phyloP scores from a whole-genome alignment of 2,329 filamentous ascomycete species.

The Bipolaris gigantea region DNA sequence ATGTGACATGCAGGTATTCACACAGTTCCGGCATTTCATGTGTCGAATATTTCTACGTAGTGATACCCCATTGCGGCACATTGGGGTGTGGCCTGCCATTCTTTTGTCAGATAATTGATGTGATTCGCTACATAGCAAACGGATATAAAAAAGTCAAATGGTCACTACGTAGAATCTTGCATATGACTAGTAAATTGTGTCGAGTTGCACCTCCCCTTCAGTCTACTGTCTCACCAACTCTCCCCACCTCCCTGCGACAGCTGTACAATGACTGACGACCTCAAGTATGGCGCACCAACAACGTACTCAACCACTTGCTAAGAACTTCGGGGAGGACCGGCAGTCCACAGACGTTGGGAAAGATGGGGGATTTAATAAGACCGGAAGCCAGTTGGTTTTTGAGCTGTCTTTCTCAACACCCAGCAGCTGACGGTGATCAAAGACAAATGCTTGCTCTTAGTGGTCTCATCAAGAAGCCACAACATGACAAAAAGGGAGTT shows the following conservation, averaged over 20 bases:
- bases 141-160: too few species aligned
- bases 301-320: slow-evolving; percentile 4
- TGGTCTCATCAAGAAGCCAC: slow-evolving; percentile 23
- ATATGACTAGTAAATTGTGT: neutral
- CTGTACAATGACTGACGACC: neutral
- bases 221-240: neutral
- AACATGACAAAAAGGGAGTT: slow-evolving; percentile 25
- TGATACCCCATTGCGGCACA: too few species aligned
- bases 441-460: slow-evolving; percentile 28
- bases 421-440: slow-evolving; percentile 1
- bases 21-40: too few species aligned
- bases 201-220: neutral
- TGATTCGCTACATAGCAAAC: too few species aligned
- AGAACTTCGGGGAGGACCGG: neutral
- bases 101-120: too few species aligned
- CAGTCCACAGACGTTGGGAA: slow-evolving; percentile 8
- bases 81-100: too few species aligned
- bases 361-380: slow-evolving; percentile 9
- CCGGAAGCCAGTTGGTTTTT: slow-evolving; percentile 32
- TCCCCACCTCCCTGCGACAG: neutral
- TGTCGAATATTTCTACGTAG: neutral
- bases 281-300: slow-evolving; percentile 23
- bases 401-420: neutral
- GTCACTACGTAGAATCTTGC: neutral
- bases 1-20: too few species aligned